Base-by-base conservation (phyloP, 2,329 filamentous ascomycete species). In the Venturia nashicola region DNA sequence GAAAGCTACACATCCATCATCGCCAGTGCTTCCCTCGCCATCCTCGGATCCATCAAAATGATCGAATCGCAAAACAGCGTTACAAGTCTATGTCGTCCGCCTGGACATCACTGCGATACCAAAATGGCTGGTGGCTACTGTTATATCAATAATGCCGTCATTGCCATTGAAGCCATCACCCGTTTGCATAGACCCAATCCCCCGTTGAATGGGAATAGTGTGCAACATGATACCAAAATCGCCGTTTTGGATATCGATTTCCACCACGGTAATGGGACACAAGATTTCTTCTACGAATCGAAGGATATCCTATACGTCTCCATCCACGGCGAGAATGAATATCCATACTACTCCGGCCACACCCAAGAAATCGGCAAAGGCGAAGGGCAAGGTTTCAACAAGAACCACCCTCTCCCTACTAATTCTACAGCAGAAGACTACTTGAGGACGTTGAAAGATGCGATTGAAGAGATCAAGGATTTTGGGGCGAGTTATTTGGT, bases 281-380 rank as follows among this genome's bases (percentile, higher is more conserved):
- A 71, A 48, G 65, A 65, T 43, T 65, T 66, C 60, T 74, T 72
- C 64, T 74, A 73, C 66, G 55, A 63, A 42, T 69, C 71, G 39
- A 59, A 68, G 2, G 66, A 67, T 11, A 71, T 73, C 14, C 55
- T 72, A 18, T 74, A 74, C 61, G 67, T 72, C 42, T 71, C 69
- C 62, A 71, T 74, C 43, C 73, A 74, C 65, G 72, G 72, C 16
- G 65, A 71, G 61, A 70, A 73, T 61, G 72, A 74, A 61, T 74
- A 70, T 64, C 72, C 72, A 1, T 74, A 71, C 62, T 71, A 69
- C 64, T 67, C 68, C 7, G 70, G 70, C 6, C 42, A 36, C 16
- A 40, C 62, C 7, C 61, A 64, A 5, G 70, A 71, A 59, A 65
- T 34, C 14, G 69, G 69, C 0, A 51, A 59, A 5, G 68, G 66